Conservation (phyloP, 345 rosid genomes). For the Murraya koenigii region DNA sequence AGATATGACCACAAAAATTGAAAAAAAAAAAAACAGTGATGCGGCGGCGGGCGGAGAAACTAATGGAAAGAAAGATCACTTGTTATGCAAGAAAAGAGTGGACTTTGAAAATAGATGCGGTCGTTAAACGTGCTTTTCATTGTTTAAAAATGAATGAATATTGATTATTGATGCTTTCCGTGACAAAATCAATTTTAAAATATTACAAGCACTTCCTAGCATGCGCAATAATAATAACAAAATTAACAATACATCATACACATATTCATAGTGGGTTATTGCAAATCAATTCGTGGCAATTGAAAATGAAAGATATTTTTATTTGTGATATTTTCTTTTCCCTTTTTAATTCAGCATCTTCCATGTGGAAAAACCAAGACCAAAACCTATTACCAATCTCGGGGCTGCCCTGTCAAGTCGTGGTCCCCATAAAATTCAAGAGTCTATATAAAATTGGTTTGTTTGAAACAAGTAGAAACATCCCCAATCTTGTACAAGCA, state of each 20-base stretch:
- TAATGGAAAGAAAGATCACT: not conserved
- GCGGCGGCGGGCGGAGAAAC: not conserved
- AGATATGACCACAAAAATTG: too few species aligned
- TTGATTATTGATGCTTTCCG: not conserved
- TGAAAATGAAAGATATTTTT: not conserved
- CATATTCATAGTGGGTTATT: not conserved
- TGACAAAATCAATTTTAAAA: too few species aligned
- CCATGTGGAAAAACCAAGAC: not conserved
- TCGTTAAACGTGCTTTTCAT: conserved; percentile 30
- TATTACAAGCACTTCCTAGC: not conserved
- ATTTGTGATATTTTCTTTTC: not conserved
- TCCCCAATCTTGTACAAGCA: not conserved
- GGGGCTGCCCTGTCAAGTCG: not conserved
- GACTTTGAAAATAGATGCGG: conserved; percentile 8
- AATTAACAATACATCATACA: not conserved
- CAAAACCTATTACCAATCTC: not conserved
- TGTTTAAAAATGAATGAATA: not conserved
- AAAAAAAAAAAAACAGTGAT: not conserved
- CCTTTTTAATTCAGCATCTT: not conserved
- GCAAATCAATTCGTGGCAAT: not conserved
- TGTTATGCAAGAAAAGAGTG: conserved; percentile 23
- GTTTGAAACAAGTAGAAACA: not conserved
- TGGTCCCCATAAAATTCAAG: not conserved
- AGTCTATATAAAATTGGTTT: not conserved
- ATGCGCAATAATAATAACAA: too few species aligned